phyloP scores from a whole-genome alignment of 2,329 filamentous ascomycete species.

The Fusarium solani-melongenae region DNA sequence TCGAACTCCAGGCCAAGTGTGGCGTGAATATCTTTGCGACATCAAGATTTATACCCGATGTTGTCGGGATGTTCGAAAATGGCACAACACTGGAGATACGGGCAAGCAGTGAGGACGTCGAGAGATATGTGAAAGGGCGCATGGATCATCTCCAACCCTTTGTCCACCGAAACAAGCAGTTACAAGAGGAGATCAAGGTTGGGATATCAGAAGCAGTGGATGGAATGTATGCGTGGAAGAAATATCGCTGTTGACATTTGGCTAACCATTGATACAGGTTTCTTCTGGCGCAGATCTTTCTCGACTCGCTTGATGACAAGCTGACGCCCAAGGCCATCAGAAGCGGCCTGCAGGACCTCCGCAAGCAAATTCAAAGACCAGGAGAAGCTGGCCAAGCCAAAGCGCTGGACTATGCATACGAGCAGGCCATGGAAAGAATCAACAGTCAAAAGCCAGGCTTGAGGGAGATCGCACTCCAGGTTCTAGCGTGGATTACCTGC shows the following conservation, averaged over 20 bases:
- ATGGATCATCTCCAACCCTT: not conserved
- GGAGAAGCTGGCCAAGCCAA: conserved; percentile 43
- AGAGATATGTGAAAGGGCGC: not conserved
- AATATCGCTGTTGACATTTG: not conserved
- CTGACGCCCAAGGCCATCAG: not conserved
- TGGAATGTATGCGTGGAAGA: not conserved
- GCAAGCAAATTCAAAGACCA: conserved; percentile 34
- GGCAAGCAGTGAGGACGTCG: not conserved
- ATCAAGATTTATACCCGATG: not conserved
- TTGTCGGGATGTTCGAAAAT: not conserved
- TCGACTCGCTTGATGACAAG: not conserved
- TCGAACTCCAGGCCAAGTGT: not conserved
- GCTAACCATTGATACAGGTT: not conserved
- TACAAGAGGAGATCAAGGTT: not conserved
- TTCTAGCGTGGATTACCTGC: conserved; percentile 54
- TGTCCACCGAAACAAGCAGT: not conserved
- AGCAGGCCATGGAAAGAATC: conserved; percentile 55
- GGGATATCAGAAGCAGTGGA: not conserved
- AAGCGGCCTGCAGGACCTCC: not conserved
- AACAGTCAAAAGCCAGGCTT: conserved; percentile 46
- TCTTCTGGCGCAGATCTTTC: not conserved
- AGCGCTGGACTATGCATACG: conserved; percentile 49
- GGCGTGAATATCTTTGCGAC: conserved; percentile 4
- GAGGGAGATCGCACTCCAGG: conserved; percentile 49
- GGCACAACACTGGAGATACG: not conserved